Evolutionary conservation across 805 yeast species (phyloP), one percentile per base, ranked within the genome.

Genomic region (Saccharomycodes ludwigii): DNA sequence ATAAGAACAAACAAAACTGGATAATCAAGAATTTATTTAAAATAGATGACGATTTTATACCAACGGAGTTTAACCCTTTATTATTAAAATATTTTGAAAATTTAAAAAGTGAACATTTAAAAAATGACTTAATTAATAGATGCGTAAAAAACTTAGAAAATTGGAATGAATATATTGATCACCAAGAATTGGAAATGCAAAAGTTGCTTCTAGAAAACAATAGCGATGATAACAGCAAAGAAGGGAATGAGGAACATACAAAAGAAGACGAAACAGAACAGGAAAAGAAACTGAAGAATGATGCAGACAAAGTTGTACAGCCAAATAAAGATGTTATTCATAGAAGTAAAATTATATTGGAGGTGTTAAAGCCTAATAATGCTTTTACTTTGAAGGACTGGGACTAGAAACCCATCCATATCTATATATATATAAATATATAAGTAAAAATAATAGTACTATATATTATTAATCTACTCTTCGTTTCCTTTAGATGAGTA

Each of bases 1-100:
- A 57, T 21, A 55, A 55, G 30, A 56, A 51, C 24, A 55, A 55
- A 23, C 60, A 55, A 29, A 52, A 49, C 25, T 55, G 60, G 60
- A 35, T 55, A 18, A 35, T 54, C 18, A 55, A 54, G 25, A 52
- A 55, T 36, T 40, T 51, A 33, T 44, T 51, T 17, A 19, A 14
- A 3, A 23, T 8, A 6, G 41, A 40, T 18, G 24, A 36, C 3
- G 48, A 44, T 5, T 50, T 43, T 22, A 40, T 55, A 8, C 58
- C 58, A 17, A 23, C 30, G 5, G 46, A 39, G 21, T 53, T 47
- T 27, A 43, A 55, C 33, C 40, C 36, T 9, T 34, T 55, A 21
- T 25, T 55, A 14, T 38, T 47, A 19, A 33, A 40, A n/a, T 55
- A 55, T 33, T 53, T 54, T 33, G 40, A 42, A 26, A 48, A 47